Evolutionary conservation across 768 basidiomycete species (phyloP), one percentile per base, ranked within the genome.

Genomic region (Mycena filopes): DNA sequence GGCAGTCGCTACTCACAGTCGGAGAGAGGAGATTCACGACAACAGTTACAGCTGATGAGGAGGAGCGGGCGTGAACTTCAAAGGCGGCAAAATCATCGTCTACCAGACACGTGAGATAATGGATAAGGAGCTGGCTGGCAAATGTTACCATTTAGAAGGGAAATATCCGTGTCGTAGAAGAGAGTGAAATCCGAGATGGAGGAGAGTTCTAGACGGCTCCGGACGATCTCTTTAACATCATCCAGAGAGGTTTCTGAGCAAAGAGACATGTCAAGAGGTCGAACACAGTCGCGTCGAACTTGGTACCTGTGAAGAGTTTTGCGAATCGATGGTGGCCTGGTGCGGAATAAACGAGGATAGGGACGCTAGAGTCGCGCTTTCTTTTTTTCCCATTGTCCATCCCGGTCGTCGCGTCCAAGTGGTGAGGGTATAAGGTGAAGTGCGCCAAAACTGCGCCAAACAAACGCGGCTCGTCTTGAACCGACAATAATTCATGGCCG

Each of bases 71-170:
- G 40, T 85, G 75, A 16, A 83, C 78, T 60, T 78, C 76, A 75
- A 94, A 92, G 2, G 91, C 92, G 57, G 89, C 88, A 66, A 93
- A 94, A 75, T 94, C 93, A 41, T 90, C 92, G 46, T 92, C 93
- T 94, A 67, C 12, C 66, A 15, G 43, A 55, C 25, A 42, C 41
- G 61, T 55, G 16, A 61, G 50, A 42, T 42, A 38, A 48, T 41
- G 58, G 21, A n/a, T 55, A 60, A 55, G 54, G 53, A 47, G 23
- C 25, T 10, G 42, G 21, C 29, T 38, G 36, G 48, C 49, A 20
- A 0, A 0, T 4, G 9, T 20, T 65, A 92, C 93, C 90, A 72
- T 94, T 92, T 38, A 92, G 92, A n/a, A 95, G 81, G 73, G 91
- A 90, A 25, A 93, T 83, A 16, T 78, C 78, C 10, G 80, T 84